Evolutionary conservation across 805 yeast genomes (phyloP), one percentile per base, ranked within the genome.

Genomic region (Starmerella gropengiesseri): DNA sequence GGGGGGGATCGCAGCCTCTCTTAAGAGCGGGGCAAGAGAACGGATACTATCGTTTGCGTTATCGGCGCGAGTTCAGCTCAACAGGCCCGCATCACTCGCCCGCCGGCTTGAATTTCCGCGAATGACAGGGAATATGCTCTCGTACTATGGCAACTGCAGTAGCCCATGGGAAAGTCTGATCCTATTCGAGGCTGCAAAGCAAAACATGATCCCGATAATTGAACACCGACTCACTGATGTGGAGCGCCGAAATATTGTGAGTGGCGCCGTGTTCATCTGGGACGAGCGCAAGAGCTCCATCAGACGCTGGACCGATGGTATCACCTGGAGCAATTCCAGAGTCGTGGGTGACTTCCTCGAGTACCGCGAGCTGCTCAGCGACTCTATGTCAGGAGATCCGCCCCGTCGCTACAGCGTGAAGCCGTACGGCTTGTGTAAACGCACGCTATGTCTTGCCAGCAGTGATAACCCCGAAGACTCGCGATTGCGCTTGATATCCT

Each of bases 271-370:
- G 2, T 80, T 74, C 52, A 71, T 78, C 7, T 80, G 86, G 86
- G 78, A 75, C 56, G 87, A 80, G 56, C 64, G 69, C 12, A 78
- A 74, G 51, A 75, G 82, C 32, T 80, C 77, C 14, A 78, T 81
- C 76, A 71, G 75, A 48, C 62, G 87, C 22, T 80, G 89, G 87
- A 80, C 87, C 1, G 89, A 80, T 54, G 84, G 87, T 16, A 71
- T 72, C 48, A 67, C 71, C 26, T 80, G 89, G 87, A 68, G 75
- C 45, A 82, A 86, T 2, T 74, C 81, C 0, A 67, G 85, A 45
- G 85, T 81, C 1, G 68, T 70, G 4, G 81, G 82, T 4, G 67
- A 72, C 2, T 78, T 78, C 53, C 60, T 78, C 23, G 70, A 74
- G 3, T 78, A 78, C 58, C 69, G 73, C 40, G 85, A 80, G 55